Conservation (phyloP, 1,139 yeast genomes). For the Groenewaldozyma auringiensis region DNA sequence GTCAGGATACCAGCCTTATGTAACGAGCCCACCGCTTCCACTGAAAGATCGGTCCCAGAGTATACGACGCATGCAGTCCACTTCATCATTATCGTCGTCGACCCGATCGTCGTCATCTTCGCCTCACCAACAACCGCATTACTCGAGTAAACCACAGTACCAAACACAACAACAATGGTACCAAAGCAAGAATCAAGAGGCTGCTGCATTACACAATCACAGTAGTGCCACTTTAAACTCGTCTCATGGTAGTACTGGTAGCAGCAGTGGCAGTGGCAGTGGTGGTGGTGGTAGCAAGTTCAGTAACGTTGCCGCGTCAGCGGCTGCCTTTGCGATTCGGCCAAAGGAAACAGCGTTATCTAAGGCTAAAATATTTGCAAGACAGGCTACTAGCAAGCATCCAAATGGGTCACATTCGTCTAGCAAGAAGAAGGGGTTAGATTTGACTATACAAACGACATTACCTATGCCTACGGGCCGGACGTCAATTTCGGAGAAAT, state of each 20-base stretch:
- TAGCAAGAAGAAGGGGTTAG: slow-evolving; percentile 24
- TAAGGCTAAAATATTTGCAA: slow-evolving; percentile 32
- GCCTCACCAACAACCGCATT: neutral
- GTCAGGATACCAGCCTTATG: neutral
- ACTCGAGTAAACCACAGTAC: neutral
- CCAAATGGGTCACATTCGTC: slow-evolving; percentile 10
- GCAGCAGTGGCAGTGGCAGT: neutral
- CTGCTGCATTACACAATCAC: too few species aligned
- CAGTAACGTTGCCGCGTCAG: slow-evolving; percentile 23
- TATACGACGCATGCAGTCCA: neutral
- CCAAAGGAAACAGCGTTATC: slow-evolving; percentile 27
- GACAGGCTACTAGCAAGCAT: slow-evolving; percentile 28
- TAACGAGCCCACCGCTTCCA: neutral
- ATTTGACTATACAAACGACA: slow-evolving; percentile 29
- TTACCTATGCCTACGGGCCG: slow-evolving; percentile 24
- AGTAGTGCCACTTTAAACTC: too few species aligned
- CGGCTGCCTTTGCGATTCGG: slow-evolving; percentile 26
- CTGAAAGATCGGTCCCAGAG: neutral
- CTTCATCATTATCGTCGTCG: neutral
- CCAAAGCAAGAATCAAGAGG: neutral
- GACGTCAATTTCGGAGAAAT: slow-evolving; percentile 31
- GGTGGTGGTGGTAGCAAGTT: slow-evolving; percentile 11
- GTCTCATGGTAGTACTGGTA: neutral
- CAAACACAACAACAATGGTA: neutral
- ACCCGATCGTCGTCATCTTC: slow-evolving; percentile 1